Base-by-base conservation (phyloP, 176 grass and related monocot species). In the Oryza punctata region DNA sequence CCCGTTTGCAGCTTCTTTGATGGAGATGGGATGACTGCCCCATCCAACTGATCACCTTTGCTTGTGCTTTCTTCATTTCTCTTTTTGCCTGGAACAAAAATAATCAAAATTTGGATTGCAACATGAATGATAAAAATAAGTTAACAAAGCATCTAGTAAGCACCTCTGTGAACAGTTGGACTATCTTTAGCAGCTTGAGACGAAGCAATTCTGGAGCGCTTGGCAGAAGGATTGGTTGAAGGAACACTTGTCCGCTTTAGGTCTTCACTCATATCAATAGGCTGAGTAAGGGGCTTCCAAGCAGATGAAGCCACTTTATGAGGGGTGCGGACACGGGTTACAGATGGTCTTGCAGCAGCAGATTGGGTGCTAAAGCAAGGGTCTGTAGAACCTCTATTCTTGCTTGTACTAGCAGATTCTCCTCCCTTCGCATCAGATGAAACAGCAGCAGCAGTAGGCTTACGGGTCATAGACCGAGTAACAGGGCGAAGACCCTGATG, bases 401-500 rank as follows among this genome's bases (percentile, higher is more conserved):
- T 46, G 33, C 88, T 77, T 72, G 78, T 60, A 57, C 83, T 82
- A 82, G 68, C 45, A 44, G 79, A 81, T 59, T 26, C 72, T 78
- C 78, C 74, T 86, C 44, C 83, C 78, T 82, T 86, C 59, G 27
- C 69, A 30, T 70, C 73, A 60, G 78, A 21, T 60, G 45, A 86
- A 45, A 59, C 72, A 41, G 33, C 33, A 67, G 66, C 35, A 21
- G 67, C 33, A 60, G 60, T 30, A 82, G 83, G 67, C 47, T n/a
- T 15, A 46, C 67, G 35, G 18, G 83, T 86, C 88, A 90, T 90
- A 67, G 88, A 90, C n/a, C 88, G 88, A 72, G 83, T 90, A 78
- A 90, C 73, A 86, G 83, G 88, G 59, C 73, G 88, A 67, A 67
- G 82, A 10, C 28, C 45, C 24, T 83, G 72, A 60, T 89, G 78